Evolutionary conservation across 106 monocot species (phyloP), one percentile per base, ranked within the genome.

Genomic region (Dendrobium catenatum): DNA sequence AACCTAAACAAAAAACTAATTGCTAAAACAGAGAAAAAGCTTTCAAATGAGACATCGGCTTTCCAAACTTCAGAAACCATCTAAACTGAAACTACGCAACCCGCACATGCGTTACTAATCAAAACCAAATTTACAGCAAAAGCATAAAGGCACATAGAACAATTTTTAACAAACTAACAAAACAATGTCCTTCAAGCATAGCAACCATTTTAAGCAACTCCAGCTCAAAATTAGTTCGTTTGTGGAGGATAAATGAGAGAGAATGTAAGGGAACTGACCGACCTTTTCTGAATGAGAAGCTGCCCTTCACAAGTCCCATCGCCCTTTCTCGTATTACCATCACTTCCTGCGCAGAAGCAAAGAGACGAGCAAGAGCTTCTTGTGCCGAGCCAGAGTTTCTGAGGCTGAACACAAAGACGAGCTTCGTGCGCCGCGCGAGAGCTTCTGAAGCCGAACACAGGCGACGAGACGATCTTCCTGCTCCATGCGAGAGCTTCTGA

Each of bases 291-390:
- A 79, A 92, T 86, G 55, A 74, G 42, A 47, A 90, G 94, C n/a
- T 75, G 79, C 49, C 26, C 49, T 55, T 59, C 2, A 81, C 80
- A 33, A 76, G 87, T 2, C 90, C 90, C 10, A 90, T 92, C 46
- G 11, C 29, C 64, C 84, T 61, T 42, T 94, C 89, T 78, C 83
- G 77, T 68, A 92, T 84, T 29, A 91, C 87, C 33, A 85, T 83
- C 58, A 86, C 89, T 47, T 90, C 85, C 78, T 83, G 59, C 55
- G 94, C 91, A 37, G 2, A 37, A 3, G 3, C 3, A 3, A 37
- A 2, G 37, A 2, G 37, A 37, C 37, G 37, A 37, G 37, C 37
- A 37, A 37, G 37, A 37, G 37, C 37, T 37, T 37, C 37, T 3
- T 37, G 3, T 3, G 37, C 37, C 37, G 37, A 37, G 37, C 37